Evolutionary conservation across 129 eudicot genomes (phyloP), one percentile per base, ranked within the genome.

Genomic region (Pittosporum tobira): DNA sequence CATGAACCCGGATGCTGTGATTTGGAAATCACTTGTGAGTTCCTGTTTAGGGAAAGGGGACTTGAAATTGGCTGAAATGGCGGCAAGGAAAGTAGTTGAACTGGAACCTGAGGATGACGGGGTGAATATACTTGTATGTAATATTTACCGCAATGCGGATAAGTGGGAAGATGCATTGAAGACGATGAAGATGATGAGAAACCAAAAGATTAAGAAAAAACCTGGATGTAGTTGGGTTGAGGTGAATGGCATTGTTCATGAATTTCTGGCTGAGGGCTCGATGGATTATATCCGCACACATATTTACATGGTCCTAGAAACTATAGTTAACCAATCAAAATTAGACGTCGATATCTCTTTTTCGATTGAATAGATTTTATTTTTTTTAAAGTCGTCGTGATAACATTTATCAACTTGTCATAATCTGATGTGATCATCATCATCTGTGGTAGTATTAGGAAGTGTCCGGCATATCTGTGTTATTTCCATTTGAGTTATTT

Each of bases 221-320:
- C 94, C 88, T 20, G 94, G 88, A 29, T 84, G 84, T 56, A 80
- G 94, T 74, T 84, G 94, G 94, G 66, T 84, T 50, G 88, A 84
- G 75, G 59, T 84, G 48, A 75, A 80, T 69, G 94, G 94, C 14
- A 54, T 62, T 63, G 77, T 80, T 68, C 82, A 84, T 63, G 88
- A 84, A 47, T 80, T 80, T 66, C 64, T 80, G 52, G 80, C 88
- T 26, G 82, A 74, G 26, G 48, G 68, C 70, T 51, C 66, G 14
- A 4, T 16, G 55, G 38, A 66, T 57, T 62, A 55, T 64, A 59
- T 71, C 16, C 30, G 29, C 25, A 40, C 43, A 26, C 45, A 57
- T 45, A 38, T 36, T 10, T 37, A 43, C 55, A 31, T 50, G 31
- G 57, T 73, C 30, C 50, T 73, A 22, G 47, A 65, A 58, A 51